Evolutionary conservation across 2,329 filamentous ascomycete genomes (phyloP).

Genomic region (Juglanconis sp.): DNA sequence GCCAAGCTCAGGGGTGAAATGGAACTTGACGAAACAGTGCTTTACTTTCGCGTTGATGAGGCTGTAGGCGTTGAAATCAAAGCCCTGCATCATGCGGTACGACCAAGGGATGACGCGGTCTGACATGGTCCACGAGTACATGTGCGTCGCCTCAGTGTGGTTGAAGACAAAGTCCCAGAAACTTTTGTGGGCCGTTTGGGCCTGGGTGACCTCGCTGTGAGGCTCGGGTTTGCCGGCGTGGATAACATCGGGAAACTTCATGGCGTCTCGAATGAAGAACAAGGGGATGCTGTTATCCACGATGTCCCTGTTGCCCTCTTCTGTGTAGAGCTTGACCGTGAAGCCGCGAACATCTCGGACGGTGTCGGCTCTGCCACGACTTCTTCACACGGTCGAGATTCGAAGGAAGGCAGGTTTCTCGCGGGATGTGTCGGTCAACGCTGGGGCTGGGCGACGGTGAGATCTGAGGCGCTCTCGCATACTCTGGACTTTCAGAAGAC

Average conservation of each 20-base stretch:
- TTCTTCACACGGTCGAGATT: constrained; percentile 76
- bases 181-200: constrained; percentile 68
- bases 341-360: constrained; percentile 83
- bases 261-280: constrained; percentile 73
- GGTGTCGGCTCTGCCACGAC: constrained; percentile 73
- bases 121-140: constrained; percentile 77
- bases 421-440: constrained; percentile 60
- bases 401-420: constrained; percentile 67
- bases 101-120: constrained; percentile 71
- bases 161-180: constrained; percentile 73
- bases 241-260: constrained; percentile 70
- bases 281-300: constrained; percentile 73
- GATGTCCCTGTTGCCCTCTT: constrained; percentile 75
- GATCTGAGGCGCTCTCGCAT: constrained; percentile 59
- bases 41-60: constrained; percentile 66
- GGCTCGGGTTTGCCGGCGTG: constrained; percentile 67
- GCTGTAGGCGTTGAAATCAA: constrained; percentile 77
- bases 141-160: constrained; percentile 71
- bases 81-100: constrained; percentile 82
- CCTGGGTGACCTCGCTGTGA: constrained; percentile 68
- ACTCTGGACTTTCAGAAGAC: constrained; percentile 57
- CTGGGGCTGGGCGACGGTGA: constrained; percentile 59
- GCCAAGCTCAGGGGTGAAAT: constrained; percentile 70
- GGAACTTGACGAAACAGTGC: constrained; percentile 73
- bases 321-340: constrained; percentile 72